A percentile compares a stretch with the other conserved stretches of the same genome.
These are phyloP conservation scores for Phytophthora tentaculata DNA, from an alignment of 352 stramenopile species.

Conservation along the genomic window DNA sequence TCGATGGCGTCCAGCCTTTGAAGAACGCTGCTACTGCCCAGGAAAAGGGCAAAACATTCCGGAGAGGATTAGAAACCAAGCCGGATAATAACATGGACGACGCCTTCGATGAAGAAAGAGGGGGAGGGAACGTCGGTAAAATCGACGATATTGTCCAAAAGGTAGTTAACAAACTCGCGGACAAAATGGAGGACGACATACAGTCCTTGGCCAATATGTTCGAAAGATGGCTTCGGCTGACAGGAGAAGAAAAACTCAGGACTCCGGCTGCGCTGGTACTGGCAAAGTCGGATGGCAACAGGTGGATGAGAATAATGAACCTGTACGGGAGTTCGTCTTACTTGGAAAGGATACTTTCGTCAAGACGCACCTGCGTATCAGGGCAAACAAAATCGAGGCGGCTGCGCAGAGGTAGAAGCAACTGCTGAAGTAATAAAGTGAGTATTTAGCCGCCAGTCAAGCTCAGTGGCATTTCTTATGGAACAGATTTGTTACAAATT, in stretches of 20 bases:
- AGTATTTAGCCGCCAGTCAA: conserved; percentile 4
- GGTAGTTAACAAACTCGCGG: background rate
- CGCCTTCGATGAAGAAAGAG: conserved; percentile 9
- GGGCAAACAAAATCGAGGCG: no score
- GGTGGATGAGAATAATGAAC: conserved; percentile 7
- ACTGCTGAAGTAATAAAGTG: background rate
- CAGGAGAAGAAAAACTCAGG: background rate
- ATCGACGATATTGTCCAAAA: background rate
- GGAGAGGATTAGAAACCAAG: background rate
- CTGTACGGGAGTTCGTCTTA: conserved; percentile 8
- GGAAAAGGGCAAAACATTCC: background rate
- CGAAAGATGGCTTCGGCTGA: conserved; percentile 2
- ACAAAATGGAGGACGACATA: conserved; percentile 9
- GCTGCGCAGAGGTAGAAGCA: background rate
- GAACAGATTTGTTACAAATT: background rate
- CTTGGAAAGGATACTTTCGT: conserved; percentile 4
- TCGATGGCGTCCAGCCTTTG: background rate
- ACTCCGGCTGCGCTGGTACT: conserved; percentile 2
- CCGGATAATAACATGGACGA: background rate
- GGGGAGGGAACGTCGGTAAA: conserved; percentile 2
- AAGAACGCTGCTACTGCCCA: background rate
- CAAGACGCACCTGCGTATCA: background rate
- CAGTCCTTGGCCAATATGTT: conserved; percentile 9
- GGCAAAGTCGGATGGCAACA: background rate
- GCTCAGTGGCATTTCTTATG: background rate